These are phyloP conservation scores for Cyclotella sp. DNA, from an alignment of 108 stramenopile species.

Conservation along the genomic window DNA sequence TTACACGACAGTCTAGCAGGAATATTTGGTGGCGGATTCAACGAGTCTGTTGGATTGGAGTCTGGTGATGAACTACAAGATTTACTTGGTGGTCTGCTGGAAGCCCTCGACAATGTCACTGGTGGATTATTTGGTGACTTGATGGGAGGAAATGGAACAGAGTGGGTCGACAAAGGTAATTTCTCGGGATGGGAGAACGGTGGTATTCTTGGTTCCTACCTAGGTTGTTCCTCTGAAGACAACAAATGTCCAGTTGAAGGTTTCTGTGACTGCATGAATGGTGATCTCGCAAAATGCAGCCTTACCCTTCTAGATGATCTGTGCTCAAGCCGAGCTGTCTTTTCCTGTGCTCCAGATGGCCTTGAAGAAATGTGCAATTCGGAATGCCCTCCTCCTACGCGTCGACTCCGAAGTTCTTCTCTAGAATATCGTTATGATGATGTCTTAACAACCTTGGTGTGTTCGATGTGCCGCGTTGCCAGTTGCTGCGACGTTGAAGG, in stretches of 20 bases:
- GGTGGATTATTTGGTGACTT: constrained; percentile 8
- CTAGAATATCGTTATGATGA: neutral
- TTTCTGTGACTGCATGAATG: neutral
- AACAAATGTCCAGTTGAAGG: neutral
- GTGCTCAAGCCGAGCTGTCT: neutral
- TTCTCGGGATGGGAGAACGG: neutral
- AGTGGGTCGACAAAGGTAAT: constrained; percentile 3
- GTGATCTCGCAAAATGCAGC: neutral
- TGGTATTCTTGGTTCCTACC: neutral
- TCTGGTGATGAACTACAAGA: neutral
- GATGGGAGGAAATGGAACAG: constrained; percentile 9
- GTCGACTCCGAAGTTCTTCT: neutral
- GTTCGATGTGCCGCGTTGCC: neutral
- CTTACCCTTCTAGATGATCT: neutral
- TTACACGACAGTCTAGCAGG: neutral
- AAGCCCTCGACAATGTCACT: neutral
- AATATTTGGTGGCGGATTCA: neutral
- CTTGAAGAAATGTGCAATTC: neutral
- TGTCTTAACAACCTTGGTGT: neutral
- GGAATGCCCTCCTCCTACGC: neutral
- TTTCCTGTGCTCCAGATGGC: neutral
- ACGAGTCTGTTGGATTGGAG: neutral
- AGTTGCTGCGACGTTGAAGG: neutral
- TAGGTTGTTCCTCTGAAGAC: neutral
- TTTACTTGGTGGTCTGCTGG: constrained; percentile 1